phyloP scores from a whole-genome alignment of 352 stramenopile genomes.

The Pythium diclinum region DNA sequence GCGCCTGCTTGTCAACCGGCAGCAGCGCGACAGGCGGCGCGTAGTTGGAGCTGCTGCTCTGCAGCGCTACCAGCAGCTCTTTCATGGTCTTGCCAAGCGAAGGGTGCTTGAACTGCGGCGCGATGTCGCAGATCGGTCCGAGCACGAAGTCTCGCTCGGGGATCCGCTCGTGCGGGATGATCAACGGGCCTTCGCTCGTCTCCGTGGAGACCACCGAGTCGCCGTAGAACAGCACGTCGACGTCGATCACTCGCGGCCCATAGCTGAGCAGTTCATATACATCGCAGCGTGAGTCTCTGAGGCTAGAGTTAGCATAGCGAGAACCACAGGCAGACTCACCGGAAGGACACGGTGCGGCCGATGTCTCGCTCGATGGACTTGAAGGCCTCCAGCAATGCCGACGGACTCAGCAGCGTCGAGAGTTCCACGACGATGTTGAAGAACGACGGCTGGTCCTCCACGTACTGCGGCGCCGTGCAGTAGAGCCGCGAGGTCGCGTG shows the following conservation, averaged over 20 bases:
- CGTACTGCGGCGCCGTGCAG: constrained; percentile 92
- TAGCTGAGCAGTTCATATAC: constrained; percentile 52
- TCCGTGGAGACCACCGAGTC: constrained; percentile 62
- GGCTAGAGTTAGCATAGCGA: background rate
- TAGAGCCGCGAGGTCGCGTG: constrained; percentile 90
- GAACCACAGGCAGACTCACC: constrained; percentile 24
- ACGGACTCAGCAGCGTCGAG: constrained; percentile 73
- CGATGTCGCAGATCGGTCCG: constrained; percentile 92
- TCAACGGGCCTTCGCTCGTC: constrained; percentile 69
- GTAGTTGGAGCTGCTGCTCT: constrained; percentile 30
- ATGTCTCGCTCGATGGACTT: constrained; percentile 91
- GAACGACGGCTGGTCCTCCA: constrained; percentile 94
- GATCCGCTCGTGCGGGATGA: constrained; percentile 94
- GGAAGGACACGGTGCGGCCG: constrained; percentile 68
- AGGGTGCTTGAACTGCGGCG: constrained; percentile 78
- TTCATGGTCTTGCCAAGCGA: constrained; percentile 66
- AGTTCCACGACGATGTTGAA: constrained; percentile 92
- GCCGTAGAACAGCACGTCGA: constrained; percentile 95
- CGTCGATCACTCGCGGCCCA: constrained; percentile 92
- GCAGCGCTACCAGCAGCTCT: constrained; percentile 50
- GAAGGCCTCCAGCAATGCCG: constrained; percentile 74
- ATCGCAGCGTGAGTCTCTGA: background rate
- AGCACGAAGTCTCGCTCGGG: constrained; percentile 97
- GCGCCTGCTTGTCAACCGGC: constrained; percentile 38
- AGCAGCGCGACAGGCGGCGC: constrained; percentile 49